Conservation (phyloP, 2,329 filamentous ascomycete genomes). For the Aspergillus ruber region DNA sequence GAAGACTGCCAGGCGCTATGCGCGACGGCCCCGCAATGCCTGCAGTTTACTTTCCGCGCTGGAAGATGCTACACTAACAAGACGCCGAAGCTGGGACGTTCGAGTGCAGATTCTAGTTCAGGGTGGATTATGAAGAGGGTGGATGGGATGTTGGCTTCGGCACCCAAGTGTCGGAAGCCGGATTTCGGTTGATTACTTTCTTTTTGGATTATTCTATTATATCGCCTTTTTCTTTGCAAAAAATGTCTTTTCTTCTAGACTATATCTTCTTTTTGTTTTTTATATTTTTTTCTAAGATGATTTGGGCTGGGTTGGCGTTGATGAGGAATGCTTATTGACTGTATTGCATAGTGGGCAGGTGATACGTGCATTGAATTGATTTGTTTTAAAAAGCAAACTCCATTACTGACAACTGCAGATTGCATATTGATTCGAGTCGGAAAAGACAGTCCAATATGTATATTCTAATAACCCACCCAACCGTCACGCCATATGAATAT, state of each 20-base stretch:
- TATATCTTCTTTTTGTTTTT: slow-evolving; percentile 2
- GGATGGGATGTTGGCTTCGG: slow-evolving; percentile 20
- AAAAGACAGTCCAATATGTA: too few relatives aligned
- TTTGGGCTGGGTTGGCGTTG: not conserved
- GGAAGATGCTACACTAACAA: slow-evolving; percentile 24
- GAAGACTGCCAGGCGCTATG: slow-evolving; percentile 27
- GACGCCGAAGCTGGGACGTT: slow-evolving; percentile 25
- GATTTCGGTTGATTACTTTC: slow-evolving; percentile 20
- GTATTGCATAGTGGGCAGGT: slow-evolving; percentile 1
- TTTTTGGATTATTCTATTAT: slow-evolving; percentile 1
- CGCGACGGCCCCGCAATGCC: slow-evolving; percentile 18
- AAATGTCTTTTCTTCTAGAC: not conserved
- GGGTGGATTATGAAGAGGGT: slow-evolving; percentile 29
- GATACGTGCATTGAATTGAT: not conserved
- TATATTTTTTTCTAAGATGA: not conserved
- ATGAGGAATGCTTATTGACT: not conserved
- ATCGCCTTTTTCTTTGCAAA: not conserved
- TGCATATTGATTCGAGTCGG: too few relatives aligned
- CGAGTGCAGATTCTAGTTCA: slow-evolving; percentile 17
- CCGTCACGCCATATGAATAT: too few relatives aligned
- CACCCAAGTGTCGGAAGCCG: slow-evolving; percentile 19
- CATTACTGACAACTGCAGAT: not conserved
- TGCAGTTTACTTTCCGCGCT: slow-evolving; percentile 26
- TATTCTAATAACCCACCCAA: too few relatives aligned
- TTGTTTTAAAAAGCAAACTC: not conserved